phyloP scores from a whole-genome alignment of 306 rosid genomes.

The Prunus mongolica region DNA sequence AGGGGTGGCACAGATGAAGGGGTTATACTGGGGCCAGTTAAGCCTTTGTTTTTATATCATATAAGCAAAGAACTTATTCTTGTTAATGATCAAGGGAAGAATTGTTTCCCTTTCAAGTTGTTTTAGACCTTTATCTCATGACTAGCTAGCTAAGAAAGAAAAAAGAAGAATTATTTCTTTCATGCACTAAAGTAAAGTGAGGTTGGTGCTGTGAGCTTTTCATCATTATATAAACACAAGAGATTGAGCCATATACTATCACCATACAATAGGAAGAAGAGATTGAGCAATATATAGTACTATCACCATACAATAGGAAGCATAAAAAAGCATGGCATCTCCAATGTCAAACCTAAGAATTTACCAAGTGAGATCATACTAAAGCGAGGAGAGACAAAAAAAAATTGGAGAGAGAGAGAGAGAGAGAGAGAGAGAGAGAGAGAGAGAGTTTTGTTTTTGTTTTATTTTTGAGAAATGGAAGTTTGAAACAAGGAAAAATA shows the following conservation, averaged over 20 bases:
- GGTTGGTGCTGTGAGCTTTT: conserved; percentile 21
- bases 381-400: not conserved
- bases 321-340: not conserved
- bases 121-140: conserved; percentile 2
- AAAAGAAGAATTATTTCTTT: not conserved
- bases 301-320: conserved; percentile 4
- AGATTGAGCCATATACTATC: not conserved
- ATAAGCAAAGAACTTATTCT: conserved; percentile 21
- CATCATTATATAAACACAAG: conserved; percentile 21
- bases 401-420: not conserved
- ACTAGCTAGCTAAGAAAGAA: not conserved
- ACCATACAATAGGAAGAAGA: not conserved
- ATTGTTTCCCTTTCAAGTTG: not conserved
- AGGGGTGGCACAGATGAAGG: too few species aligned
- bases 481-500: not conserved
- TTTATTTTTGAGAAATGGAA: not conserved
- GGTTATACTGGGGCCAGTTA: too few species aligned
- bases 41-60: not conserved
- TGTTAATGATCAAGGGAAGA: not conserved
- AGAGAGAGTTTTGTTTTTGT: not conserved
- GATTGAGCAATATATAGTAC: not conserved
- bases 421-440: too few species aligned
- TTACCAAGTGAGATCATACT: not conserved
- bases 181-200: conserved; percentile 14
- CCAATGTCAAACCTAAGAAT: conserved; percentile 2